Base-by-base conservation (phyloP, 2,329 filamentous ascomycete genomes). In the Dendryphion nanum region DNA sequence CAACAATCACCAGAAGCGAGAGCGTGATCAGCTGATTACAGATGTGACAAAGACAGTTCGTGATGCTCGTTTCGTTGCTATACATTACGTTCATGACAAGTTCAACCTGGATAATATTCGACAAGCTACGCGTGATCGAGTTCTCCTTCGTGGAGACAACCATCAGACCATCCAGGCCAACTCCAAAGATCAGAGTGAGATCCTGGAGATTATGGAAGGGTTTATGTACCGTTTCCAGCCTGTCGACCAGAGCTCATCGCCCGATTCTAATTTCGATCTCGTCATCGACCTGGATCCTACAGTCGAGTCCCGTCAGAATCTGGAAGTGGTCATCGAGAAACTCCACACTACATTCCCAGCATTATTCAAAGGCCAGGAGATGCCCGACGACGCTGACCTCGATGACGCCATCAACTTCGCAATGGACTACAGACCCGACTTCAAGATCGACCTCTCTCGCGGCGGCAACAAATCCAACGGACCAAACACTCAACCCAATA, bases 101-200 rank as follows among this genome's bases (percentile, higher is more conserved):
- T 56, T 70, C 26, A 71, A 88, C 48, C 78, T 93, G 6, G 77
- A 86, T 34, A 73, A 79, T 20, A 87, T 97, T 45, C 79, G 86
- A 30, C 72, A 79, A 40, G 75, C 91, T 18, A 95, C 89, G 1
- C 83, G 81, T 40, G 77, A 83, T 46, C 83, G 93, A 34, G 88
- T 98, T 1, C 71, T 96, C 15, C 77, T 81, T 5, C 85, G 93
- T 16, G 93, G 93, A 12, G 89, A 98, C 64, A 97, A 97, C 57
- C 93, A 98, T 64, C 93, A 98, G 68, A 98, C 93, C 1, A 97
- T 98, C 42, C 89, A 93, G 57, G 90, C 91, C 8, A 74, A 71
- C n/a, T 85, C 80, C 31, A 85, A 86, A 39, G 79, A 85, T 30
- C 68, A 74, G 32, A 70, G 76, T 14, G 91, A 95, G 63, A 87